Evolutionary conservation across 441 rosid genomes (phyloP), one percentile per base, ranked within the genome.

Genomic region (Adansonia rubrostipa): DNA sequence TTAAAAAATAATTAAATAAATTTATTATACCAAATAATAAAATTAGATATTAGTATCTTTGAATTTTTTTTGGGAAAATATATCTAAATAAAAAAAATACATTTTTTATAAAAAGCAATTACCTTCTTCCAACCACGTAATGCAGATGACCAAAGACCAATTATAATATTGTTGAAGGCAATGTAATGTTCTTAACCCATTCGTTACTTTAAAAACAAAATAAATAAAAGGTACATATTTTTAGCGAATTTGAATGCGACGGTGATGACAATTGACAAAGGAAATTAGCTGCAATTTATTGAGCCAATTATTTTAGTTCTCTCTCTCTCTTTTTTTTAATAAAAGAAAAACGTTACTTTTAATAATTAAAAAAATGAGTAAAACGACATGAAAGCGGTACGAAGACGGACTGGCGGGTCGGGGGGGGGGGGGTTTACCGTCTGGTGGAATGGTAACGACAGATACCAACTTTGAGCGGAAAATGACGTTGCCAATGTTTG

Each of bases 381-480:
- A 33, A 71, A 44, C 67, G 77, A 82, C 71, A 17, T 63, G 78
- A 82, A 77, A 80, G 73, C 72, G 14, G 81, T 61, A 36, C 6
- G 1, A 48, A 48, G 15, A 48, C 13, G 15, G 15, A 11, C 1
- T 48, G 13, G 13, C 20, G 4, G 53, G 9, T n/a, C n/a, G 28
- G 28, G 28, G 28, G 28, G 28, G 28, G 28, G 28, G 28, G 73
- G 80, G 81, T 84, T 77, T 60, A 80, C 79, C 50, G 80, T 48
- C 92, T 73, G 89, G 90, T 89, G n/a, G 88, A 82, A 28, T 9
- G 14, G 1, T 11, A 48, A 48, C 10, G 15, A 3, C 15, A 9
- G 79, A 79, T 88, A 90, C 90, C 94, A 90, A 92, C 92, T 86
- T 78, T 78, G 57, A 79, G 69, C 70, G 6, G 86, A 89, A 80